Evolutionary conservation across 192 early-diverging fungal genomes (phyloP).

Genomic region (Diversispora eburnea): DNA sequence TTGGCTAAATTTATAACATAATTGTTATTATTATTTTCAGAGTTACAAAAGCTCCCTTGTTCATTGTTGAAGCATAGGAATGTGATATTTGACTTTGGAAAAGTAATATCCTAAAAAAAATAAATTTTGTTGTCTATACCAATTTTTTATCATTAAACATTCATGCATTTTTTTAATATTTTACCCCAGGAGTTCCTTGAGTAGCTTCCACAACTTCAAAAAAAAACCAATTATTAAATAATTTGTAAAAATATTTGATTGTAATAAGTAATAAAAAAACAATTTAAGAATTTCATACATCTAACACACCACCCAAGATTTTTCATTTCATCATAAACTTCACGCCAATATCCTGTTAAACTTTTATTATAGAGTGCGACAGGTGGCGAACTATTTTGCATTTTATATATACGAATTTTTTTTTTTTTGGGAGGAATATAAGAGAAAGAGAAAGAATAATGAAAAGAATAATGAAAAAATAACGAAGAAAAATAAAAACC

Average conservation of each 20-base stretch:
- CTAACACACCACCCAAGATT: slow-evolving; percentile 17
- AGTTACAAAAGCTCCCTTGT: neutral
- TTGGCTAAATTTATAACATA: neutral
- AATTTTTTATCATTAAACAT: neutral
- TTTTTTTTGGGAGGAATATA: too few relatives aligned
- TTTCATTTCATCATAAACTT: slow-evolving; percentile 17
- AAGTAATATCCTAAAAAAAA: slow-evolving; percentile 18
- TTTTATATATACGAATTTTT: neutral
- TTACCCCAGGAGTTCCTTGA: slow-evolving; percentile 24
- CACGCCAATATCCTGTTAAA: neutral
- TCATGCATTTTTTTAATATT: neutral
- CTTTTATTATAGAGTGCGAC: slow-evolving; percentile 22
- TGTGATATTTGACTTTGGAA: slow-evolving; percentile 25
- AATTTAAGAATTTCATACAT: slow-evolving; percentile 2
- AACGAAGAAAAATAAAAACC: too few relatives aligned
- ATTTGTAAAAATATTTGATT: neutral
- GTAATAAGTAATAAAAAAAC: neutral
- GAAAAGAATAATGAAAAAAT: too few relatives aligned
- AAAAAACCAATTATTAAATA: neutral
- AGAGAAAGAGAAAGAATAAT: too few relatives aligned
- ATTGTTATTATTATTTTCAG: neutral
- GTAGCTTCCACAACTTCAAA: slow-evolving; percentile 16
- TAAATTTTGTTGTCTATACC: neutral
- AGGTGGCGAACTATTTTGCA: slow-evolving; percentile 2
- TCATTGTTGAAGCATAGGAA: slow-evolving; percentile 11